These are phyloP conservation scores for Neonothopanus nambi DNA, from an alignment of 1,284 basidiomycete genomes.

Conservation along the genomic window DNA sequence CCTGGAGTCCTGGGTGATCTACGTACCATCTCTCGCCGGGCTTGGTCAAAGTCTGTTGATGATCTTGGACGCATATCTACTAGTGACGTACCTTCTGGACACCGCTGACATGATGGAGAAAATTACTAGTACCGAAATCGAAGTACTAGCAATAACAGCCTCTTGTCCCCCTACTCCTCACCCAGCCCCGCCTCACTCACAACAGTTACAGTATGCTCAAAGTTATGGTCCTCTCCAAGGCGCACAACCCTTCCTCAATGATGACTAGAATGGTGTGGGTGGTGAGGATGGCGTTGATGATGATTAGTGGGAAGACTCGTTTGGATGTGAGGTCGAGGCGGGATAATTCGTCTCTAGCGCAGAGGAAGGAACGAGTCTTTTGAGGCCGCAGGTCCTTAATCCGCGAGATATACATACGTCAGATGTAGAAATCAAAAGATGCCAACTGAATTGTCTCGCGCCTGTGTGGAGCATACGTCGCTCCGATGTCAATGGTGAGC, in stretches of 20 bases:
- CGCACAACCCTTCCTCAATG: constrained; percentile 17
- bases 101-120: constrained; percentile 57
- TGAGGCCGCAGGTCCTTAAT: too few species aligned
- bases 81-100: constrained; percentile 47
- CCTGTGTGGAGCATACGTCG: too few species aligned
- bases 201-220: constrained; percentile 25
- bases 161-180: constrained; percentile 14
- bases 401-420: too few species aligned
- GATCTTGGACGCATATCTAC: constrained; percentile 51
- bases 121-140: constrained; percentile 59
- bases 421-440: too few species aligned
- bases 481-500: too few species aligned
- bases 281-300: constrained; percentile 28
- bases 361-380: constrained; percentile 66
- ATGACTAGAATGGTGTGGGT: constrained; percentile 9
- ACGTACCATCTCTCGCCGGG: constrained; percentile 63
- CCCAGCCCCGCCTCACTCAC: constrained; percentile 33
- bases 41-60: constrained; percentile 78
- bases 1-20: constrained; percentile 60
- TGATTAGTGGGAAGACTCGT: constrained; percentile 29
- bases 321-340: constrained; percentile 26
- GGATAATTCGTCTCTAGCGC: constrained; percentile 33
- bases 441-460: too few species aligned
- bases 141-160: constrained; percentile 35
- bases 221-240: too few species aligned